A percentile compares a stretch with the other conserved stretches of the same genome.
Evolutionary conservation across 306 rosid genomes (phyloP).

Genomic region (Trichosanthes cucumerina): DNA sequence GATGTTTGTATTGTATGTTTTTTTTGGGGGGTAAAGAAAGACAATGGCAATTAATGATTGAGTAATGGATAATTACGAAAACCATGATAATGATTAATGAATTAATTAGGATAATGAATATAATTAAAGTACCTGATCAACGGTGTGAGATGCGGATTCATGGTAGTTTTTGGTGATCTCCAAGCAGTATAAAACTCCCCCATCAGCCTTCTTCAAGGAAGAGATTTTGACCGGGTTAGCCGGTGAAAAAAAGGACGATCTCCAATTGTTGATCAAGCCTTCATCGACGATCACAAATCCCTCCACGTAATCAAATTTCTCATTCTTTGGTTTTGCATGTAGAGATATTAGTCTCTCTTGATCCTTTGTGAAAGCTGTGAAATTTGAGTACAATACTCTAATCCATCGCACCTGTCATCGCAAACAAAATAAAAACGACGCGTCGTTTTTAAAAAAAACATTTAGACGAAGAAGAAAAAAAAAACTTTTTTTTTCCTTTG

Average conservation of each 20-base stretch:
- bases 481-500: background rate
- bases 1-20: background rate
- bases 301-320: slow-evolving; percentile 83
- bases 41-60: background rate
- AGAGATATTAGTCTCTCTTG: slow-evolving; percentile 80
- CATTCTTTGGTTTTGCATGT: slow-evolving; percentile 38
- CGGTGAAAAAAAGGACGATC: slow-evolving; percentile 85
- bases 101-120: background rate
- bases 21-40: background rate
- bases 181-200: slow-evolving; percentile 81
- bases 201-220: slow-evolving; percentile 53
- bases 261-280: slow-evolving; percentile 87
- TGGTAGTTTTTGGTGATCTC: slow-evolving; percentile 83
- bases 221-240: slow-evolving; percentile 67
- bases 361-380: slow-evolving; percentile 51
- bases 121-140: slow-evolving; percentile 52
- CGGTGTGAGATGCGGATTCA: slow-evolving; percentile 26
- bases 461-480: no score
- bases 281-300: slow-evolving; percentile 94
- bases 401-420: slow-evolving; percentile 76
- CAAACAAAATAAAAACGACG: background rate
- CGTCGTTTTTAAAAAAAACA: background rate
- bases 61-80: background rate
- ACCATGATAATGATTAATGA: background rate
- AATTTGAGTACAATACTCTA: slow-evolving; percentile 72